Percentiles rank a stretch among this genome's conserved stretches.
Conservation (phyloP, 2,329 filamentous ascomycete species). For the Graphium sp. region DNA sequence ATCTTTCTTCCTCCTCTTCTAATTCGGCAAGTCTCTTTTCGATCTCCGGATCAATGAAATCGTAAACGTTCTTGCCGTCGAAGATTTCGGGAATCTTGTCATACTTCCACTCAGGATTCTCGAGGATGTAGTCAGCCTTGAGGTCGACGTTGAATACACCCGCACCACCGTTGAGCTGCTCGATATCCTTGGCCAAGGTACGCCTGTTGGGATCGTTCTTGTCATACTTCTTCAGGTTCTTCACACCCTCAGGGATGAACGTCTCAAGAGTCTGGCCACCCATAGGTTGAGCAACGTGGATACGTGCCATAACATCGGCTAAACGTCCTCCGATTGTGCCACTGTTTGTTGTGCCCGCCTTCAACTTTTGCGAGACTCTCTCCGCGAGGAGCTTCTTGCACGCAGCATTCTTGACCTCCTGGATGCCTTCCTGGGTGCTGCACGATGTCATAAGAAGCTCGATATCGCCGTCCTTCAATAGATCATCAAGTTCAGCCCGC, state of each 20-base stretch:
- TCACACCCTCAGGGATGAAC: slow-evolving; percentile 75
- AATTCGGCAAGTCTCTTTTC: slow-evolving; percentile 80
- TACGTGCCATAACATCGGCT: slow-evolving; percentile 79
- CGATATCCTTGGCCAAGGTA: slow-evolving; percentile 68
- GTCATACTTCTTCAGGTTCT: slow-evolving; percentile 74
- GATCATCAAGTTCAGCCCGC: slow-evolving; percentile 58
- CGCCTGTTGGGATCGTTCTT: slow-evolving; percentile 74
- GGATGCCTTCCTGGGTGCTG: slow-evolving; percentile 86
- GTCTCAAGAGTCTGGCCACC: slow-evolving; percentile 63
- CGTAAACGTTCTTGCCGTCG: slow-evolving; percentile 93
- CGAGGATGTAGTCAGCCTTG: slow-evolving; percentile 73
- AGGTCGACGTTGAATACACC: slow-evolving; percentile 94
- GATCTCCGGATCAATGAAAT: slow-evolving; percentile 94
- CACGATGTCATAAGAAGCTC: slow-evolving; percentile 89
- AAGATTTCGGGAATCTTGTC: slow-evolving; percentile 90
- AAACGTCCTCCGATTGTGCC: slow-evolving; percentile 67
- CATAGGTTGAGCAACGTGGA: slow-evolving; percentile 92
- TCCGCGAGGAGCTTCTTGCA: slow-evolving; percentile 89
- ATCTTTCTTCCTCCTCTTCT: slow-evolving; percentile 87
- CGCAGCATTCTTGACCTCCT: slow-evolving; percentile 85
- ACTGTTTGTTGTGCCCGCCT: slow-evolving; percentile 66
- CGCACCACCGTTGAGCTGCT: slow-evolving; percentile 83
- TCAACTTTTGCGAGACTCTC: slow-evolving; percentile 87
- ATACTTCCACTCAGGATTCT: slow-evolving; percentile 84
- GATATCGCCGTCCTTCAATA: slow-evolving; percentile 77